Evolutionary conservation across 257 asterid species (phyloP), one percentile per base, ranked within the genome.

Genomic region (Rauvolfia tetraphylla): DNA sequence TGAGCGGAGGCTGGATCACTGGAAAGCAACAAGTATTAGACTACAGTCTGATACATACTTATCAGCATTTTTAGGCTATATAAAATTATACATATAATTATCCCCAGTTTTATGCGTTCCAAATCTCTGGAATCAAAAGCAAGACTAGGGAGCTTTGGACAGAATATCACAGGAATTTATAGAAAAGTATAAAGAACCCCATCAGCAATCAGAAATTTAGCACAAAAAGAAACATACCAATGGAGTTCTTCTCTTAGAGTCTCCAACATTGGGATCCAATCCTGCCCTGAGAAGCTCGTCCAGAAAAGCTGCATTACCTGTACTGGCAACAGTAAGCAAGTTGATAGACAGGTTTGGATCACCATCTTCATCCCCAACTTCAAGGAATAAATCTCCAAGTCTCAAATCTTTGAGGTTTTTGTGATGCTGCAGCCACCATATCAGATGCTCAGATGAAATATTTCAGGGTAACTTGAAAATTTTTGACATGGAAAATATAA

Each of bases 281-380:
- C 97, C 97, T 5, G 95, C 93, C 82, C 87, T 88, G 27, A 95
- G 96, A 65, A 95, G 97, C 84, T 90, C 99, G 36, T 91, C 88
- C 25, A 95, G 95, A 78, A 95, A 92, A 73, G 91, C 90, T 71
- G 98, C 95, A 83, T 95, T 95, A 15, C 98, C 99, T 3, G 95
- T 92, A 29, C 84, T 82, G 13, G 96, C 96, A 54, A 95, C 95
- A 5, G 91, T 89, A 14, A 90, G 77, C 91, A 95, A 84, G 79
- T 88, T 91, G 42, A 92, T 86, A 34, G 91, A 92, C 89, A 83
- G 81, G 86, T 86, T 87, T 0, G 85, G 84, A 69, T 88, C 91
- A 4, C 78, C 82, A 22, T 86, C 90, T 71, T 84, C 98, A 10
- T 81, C 93, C 23, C 76, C 92, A 7, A 87, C 87, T 65, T 86